Conservation (phyloP, 768 basidiomycete genomes). For the Harrya chromipes region DNA sequence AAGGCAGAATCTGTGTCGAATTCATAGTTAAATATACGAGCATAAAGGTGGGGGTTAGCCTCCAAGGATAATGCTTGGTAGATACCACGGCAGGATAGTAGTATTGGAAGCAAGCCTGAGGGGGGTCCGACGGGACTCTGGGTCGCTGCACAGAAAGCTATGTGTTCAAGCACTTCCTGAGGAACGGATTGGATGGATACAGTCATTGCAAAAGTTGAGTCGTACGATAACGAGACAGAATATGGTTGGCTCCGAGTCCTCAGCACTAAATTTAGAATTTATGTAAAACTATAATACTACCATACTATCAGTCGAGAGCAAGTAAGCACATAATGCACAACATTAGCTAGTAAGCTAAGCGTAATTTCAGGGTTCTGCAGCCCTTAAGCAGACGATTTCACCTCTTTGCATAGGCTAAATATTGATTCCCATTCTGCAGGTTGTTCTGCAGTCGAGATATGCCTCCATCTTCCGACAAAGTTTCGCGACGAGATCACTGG, state of each 20-base stretch:
- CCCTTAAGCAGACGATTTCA: constrained; percentile 10
- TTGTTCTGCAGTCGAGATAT: constrained; percentile 30
- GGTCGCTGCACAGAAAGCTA: constrained; percentile 65
- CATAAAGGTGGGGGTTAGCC: constrained; percentile 67
- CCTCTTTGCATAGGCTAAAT: constrained; percentile 49
- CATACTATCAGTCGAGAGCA: no score
- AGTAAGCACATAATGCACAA: no score
- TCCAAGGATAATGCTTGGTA: constrained; percentile 48
- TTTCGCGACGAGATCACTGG: constrained; percentile 50
- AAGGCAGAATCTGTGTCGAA: constrained; percentile 58
- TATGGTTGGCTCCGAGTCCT: no score
- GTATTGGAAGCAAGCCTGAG: constrained; percentile 52
- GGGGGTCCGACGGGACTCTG: constrained; percentile 57
- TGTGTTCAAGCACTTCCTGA: constrained; percentile 74
- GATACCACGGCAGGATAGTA: constrained; percentile 47
- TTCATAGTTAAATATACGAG: constrained; percentile 61
- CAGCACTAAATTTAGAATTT: no score
- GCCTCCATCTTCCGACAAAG: constrained; percentile 48
- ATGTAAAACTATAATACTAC: no score
- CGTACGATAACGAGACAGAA: no score
- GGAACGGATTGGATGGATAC: constrained; percentile 50
- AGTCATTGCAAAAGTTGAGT: constrained; percentile 9
- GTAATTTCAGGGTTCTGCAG: not conserved
- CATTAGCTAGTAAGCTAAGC: not conserved
- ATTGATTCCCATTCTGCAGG: constrained; percentile 47